phyloP scores from a whole-genome alignment of 306 rosid species.

The Casuarina cunninghamiana region DNA sequence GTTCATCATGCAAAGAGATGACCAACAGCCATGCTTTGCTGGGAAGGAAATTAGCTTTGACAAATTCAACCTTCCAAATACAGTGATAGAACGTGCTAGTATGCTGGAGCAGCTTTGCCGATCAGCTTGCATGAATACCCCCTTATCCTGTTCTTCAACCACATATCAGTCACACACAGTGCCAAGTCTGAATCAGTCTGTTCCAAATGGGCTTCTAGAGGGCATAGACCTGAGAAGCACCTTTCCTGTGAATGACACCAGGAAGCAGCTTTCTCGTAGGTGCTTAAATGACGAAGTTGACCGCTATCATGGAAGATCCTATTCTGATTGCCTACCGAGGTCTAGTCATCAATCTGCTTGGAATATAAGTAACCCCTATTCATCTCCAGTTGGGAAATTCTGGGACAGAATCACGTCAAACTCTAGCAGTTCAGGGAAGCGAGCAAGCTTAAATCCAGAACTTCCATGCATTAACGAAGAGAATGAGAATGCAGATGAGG shows the following conservation, averaged over 20 bases:
- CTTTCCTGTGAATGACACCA: slow-evolving; percentile 34
- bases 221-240: slow-evolving; percentile 42
- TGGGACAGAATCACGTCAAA: slow-evolving; percentile 64
- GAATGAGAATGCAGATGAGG: slow-evolving; percentile 72
- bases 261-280: slow-evolving; percentile 19
- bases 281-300: slow-evolving; percentile 27
- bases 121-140: slow-evolving; percentile 60
- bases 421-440: slow-evolving; percentile 69
- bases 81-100: slow-evolving; percentile 47
- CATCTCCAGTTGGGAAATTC: slow-evolving; percentile 67
- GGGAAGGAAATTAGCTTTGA: slow-evolving; percentile 50
- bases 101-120: slow-evolving; percentile 53
- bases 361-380: slow-evolving; percentile 39
- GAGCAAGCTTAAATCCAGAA: slow-evolving; percentile 57
- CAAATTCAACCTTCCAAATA: slow-evolving; percentile 40
- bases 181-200: slow-evolving; percentile 41
- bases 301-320: slow-evolving; percentile 38
- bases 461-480: slow-evolving; percentile 92
- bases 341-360: slow-evolving; percentile 36
- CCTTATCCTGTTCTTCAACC: slow-evolving; percentile 51
- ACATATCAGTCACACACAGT: slow-evolving; percentile 37
- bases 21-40: slow-evolving; percentile 39
- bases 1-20: slow-evolving; percentile 62
- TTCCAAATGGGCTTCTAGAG: slow-evolving; percentile 76
- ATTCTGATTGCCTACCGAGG: slow-evolving; percentile 56